Conservation (phyloP, 805 yeast genomes). For the Naumovozyma baii region DNA sequence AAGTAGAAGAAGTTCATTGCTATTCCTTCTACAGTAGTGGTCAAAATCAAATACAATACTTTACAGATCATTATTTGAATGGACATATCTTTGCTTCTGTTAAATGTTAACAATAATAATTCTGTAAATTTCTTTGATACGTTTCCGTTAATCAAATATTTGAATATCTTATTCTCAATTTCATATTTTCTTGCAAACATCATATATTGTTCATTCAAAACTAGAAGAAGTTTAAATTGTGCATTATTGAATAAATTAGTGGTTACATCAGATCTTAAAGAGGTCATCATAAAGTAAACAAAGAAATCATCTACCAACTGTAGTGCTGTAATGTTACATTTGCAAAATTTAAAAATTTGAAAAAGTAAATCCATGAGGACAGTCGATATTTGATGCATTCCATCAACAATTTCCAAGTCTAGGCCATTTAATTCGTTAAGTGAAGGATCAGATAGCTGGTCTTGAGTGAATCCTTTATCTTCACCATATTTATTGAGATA, state of each 20-base stretch:
- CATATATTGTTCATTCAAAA: slow-evolving; percentile 83
- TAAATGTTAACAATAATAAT: slow-evolving; percentile 62
- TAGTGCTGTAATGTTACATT: slow-evolving; percentile 36
- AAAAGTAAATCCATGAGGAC: slow-evolving; percentile 44
- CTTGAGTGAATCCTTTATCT: slow-evolving; percentile 10
- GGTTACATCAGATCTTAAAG: slow-evolving; percentile 36
- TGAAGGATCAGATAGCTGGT: slow-evolving; percentile 2
- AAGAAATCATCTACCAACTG: slow-evolving; percentile 35
- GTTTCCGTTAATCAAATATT: slow-evolving; percentile 37
- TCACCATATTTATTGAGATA: slow-evolving; percentile 26
- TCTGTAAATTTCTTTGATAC: slow-evolving; percentile 51
- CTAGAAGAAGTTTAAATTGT: slow-evolving; percentile 59
- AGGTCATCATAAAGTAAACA: slow-evolving; percentile 38
- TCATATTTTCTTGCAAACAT: slow-evolving; percentile 36
- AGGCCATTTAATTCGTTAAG: slow-evolving; percentile 17
- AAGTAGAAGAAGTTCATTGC: slow-evolving; percentile 65
- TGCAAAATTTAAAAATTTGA: slow-evolving; percentile 44
- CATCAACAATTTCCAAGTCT: slow-evolving; percentile 27
- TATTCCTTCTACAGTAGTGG: slow-evolving; percentile 36
- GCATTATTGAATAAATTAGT: slow-evolving; percentile 55
- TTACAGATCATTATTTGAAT: slow-evolving; percentile 72
- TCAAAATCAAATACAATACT: slow-evolving; percentile 62
- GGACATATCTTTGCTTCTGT: slow-evolving; percentile 60
- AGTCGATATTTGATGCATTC: slow-evolving; percentile 32
- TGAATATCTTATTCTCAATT: slow-evolving; percentile 44